These are phyloP conservation scores for Malassezia globosa DNA, from an alignment of 1,284 basidiomycete species.

Conservation along the genomic window DNA sequence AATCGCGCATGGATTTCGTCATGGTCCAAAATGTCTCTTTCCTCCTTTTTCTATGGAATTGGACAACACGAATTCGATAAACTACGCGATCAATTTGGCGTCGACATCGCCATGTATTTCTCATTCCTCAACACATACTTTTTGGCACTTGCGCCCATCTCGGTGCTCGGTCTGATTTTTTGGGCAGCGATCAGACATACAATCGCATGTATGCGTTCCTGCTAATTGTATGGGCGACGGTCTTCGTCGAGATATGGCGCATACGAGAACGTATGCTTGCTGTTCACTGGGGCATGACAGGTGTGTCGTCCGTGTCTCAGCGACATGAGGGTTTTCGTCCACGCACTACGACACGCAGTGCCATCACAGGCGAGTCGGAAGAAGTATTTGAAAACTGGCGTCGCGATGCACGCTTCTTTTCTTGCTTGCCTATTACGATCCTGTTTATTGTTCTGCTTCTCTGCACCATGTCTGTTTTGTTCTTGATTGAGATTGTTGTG, in stretches of 20 bases:
- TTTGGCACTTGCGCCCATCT: constrained; percentile 28
- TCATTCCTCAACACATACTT: constrained; percentile 44
- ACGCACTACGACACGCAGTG: constrained; percentile 21
- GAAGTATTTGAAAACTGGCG: constrained; percentile 47
- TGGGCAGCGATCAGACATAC: constrained; percentile 28
- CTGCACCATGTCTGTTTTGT: constrained; percentile 48
- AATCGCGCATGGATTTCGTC: constrained; percentile 36
- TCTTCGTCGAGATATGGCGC: constrained; percentile 40
- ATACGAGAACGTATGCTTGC: constrained; percentile 40
- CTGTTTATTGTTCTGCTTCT: constrained; percentile 64
- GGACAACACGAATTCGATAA: constrained; percentile 32
- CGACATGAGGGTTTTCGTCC: constrained; percentile 33
- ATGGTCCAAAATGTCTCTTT: constrained; percentile 27
- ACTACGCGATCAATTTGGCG: constrained; percentile 42
- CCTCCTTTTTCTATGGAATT: constrained; percentile 24
- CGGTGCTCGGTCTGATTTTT: constrained; percentile 27
- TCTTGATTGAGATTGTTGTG: constrained; percentile 45
- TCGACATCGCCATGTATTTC: constrained; percentile 45
- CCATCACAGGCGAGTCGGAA: constrained; percentile 34
- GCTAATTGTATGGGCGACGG: constrained; percentile 34
- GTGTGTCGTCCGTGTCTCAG: constrained; percentile 24
- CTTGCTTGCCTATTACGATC: constrained; percentile 66
- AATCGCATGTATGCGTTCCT: constrained; percentile 31
- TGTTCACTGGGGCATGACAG: constrained; percentile 42
- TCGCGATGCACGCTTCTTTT: constrained; percentile 58